Percentiles rank a stretch among this genome's conserved stretches.
Conservation (phyloP, 176 grass and related monocot genomes). For the Avena atlantica region DNA sequence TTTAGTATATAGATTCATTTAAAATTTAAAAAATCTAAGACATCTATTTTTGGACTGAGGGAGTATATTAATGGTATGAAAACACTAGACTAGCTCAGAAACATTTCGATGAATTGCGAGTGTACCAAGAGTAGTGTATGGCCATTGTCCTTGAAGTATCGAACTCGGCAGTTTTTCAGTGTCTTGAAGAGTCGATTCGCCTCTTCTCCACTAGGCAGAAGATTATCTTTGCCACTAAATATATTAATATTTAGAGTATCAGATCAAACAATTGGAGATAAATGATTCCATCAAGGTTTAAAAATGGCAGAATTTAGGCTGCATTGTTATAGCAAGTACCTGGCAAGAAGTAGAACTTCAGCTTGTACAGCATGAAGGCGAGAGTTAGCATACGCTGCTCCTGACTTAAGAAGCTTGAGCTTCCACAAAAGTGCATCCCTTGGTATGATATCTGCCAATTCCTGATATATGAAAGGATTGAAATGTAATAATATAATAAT, state of each 20-base stretch:
- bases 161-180: conserved; percentile 84
- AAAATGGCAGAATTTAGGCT: not conserved
- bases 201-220: conserved; percentile 90
- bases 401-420: conserved; percentile 89
- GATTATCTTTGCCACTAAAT: conserved; percentile 87
- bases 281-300: not conserved
- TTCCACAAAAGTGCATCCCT: conserved; percentile 92
- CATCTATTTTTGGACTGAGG: too few species aligned
- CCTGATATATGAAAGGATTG: conserved; percentile 48
- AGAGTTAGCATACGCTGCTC: conserved; percentile 84
- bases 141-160: conserved; percentile 93
- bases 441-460: conserved; percentile 88
- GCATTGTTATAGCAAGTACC: conserved; percentile 51
- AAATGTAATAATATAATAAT: conserved; percentile 29
- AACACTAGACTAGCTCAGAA: not conserved
- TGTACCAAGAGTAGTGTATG: conserved; percentile 87
- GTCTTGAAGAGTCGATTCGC: conserved; percentile 76
- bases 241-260: conserved; percentile 20
- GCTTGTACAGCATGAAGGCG: conserved; percentile 82
- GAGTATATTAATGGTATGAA: not conserved
- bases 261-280: conserved; percentile 9
- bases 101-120: not conserved
- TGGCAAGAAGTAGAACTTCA: conserved; percentile 92
- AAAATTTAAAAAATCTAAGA: too few species aligned
- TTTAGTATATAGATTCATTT: too few species aligned